phyloP scores from a whole-genome alignment of 2,329 filamentous ascomycete species.

The Colletotrichum sp. region DNA sequence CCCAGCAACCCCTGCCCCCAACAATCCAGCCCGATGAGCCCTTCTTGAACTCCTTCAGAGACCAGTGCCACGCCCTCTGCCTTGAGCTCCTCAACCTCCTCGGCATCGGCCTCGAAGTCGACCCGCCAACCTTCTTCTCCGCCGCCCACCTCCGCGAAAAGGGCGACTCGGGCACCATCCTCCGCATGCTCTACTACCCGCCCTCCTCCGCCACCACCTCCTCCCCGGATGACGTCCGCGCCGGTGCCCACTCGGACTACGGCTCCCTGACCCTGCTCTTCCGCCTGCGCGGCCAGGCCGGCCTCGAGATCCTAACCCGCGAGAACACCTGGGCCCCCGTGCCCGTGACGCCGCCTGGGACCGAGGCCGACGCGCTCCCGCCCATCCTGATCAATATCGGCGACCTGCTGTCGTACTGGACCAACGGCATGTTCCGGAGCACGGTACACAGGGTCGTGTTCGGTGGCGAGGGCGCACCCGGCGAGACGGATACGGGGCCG shows the following conservation, averaged over 20 bases:
- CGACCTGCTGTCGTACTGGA: conserved; percentile 82
- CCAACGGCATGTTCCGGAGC: conserved; percentile 82
- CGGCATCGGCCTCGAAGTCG: conserved; percentile 72
- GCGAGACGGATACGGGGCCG: conserved; percentile 54
- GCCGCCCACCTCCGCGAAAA: conserved; percentile 50
- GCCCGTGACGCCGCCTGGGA: conserved; percentile 67
- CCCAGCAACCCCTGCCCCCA: conserved; percentile 78
- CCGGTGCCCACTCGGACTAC: conserved; percentile 93
- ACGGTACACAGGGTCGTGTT: conserved; percentile 92
- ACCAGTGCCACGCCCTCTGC: conserved; percentile 75
- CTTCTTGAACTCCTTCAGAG: conserved; percentile 70
- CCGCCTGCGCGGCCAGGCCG: conserved; percentile 82
- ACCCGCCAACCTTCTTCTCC: conserved; percentile 59
- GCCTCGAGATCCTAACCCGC: conserved; percentile 78
- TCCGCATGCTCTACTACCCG: conserved; percentile 78
- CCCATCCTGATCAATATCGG: conserved; percentile 83
- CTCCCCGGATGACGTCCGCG: conserved; percentile 71
- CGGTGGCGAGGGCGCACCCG: conserved; percentile 28
- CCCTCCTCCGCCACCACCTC: conserved; percentile 47
- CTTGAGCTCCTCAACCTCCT: conserved; percentile 77
- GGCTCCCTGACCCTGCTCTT: conserved; percentile 78
- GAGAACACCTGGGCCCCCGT: conserved; percentile 65
- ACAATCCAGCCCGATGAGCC: conserved; percentile 64
- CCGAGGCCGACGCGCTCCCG: conserved; percentile 63
- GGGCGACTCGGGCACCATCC: conserved; percentile 60